Evolutionary conservation across 805 yeast genomes (phyloP), one percentile per base, ranked within the genome.

Genomic region (Saturnispora bothae): DNA sequence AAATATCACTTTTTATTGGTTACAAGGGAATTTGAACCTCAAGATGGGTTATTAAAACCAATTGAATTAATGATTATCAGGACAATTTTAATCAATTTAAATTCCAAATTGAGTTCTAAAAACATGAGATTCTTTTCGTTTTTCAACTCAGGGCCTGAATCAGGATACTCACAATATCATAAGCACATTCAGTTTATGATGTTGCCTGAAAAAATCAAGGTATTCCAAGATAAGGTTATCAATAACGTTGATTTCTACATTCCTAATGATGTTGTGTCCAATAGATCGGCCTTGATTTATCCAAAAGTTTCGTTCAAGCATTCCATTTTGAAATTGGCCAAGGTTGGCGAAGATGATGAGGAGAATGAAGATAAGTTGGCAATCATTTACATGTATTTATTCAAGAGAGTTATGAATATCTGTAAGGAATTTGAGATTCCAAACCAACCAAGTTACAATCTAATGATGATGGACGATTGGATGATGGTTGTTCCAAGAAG

Each of bases 161-260:
- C 94, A 44, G 98, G 97, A 1, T 95, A 95, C n/a, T 85, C 96
- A 0, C 92, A 86, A 52, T 79, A 83, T 34, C 98, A 89, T 62
- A 85, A 83, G 54, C 98, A 89, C 60, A 59, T 92, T 45, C 98
- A 92, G 60, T 77, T 88, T 59, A 64, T 89, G 69, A 66, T 75
- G 31, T 63, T 83, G 31, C 94, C 95, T 2, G 54, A 61, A 6
- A 61, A 65, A 17, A 78, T 76, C 53, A 58, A 57, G 1, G 71
- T 82, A 5, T 76, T 71, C 53, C 80, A 83, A 36, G 78, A 74
- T 33, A 44, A 51, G 12, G 50, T 69, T n/a, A 63, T 69, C 14
- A 58, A 64, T 4, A 65, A 63, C 3, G 58, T 59, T 26, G 68
- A 63, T 7, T 65, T 71, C 29, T 79, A 65, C 51, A 56, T 78